Percentiles rank a stretch among this genome's conserved stretches.
Conservation (phyloP, 2,329 filamentous ascomycete genomes). For the Exophiala mesophila region DNA sequence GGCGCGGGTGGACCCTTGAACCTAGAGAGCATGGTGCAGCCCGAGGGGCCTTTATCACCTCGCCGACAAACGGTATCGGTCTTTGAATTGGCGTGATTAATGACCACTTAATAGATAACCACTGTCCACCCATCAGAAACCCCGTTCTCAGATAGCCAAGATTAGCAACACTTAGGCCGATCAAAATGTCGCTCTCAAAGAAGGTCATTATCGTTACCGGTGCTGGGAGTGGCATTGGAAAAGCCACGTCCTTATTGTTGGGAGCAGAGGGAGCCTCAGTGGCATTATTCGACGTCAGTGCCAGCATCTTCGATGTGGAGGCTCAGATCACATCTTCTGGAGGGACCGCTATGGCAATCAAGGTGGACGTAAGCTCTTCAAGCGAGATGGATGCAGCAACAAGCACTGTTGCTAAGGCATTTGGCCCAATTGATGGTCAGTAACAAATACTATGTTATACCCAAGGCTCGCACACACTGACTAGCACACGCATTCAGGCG, state of each 20-base stretch:
- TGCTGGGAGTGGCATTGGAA: constrained; percentile 45
- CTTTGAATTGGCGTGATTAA: too few relatives aligned
- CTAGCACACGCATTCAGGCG: too few relatives aligned
- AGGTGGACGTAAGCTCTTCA: constrained; percentile 8
- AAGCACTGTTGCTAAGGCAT: constrained; percentile 5
- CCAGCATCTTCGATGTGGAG: constrained; percentile 8
- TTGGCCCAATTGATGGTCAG: constrained; percentile 9
- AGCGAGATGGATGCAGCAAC: constrained; percentile 5
- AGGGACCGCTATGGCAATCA: constrained; percentile 7
- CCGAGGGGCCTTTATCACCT: too few relatives aligned
- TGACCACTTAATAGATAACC: too few relatives aligned
- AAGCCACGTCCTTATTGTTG: constrained; percentile 44
- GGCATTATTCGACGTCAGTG: constrained; percentile 28
- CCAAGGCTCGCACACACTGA: too few relatives aligned
- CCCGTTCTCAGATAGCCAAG: too few relatives aligned
- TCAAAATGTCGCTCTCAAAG: constrained; percentile 4
- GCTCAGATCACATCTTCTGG: constrained; percentile 6
- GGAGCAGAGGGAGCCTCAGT: constrained; percentile 42
- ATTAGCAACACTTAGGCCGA: too few relatives aligned
- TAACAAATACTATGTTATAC: too few relatives aligned
- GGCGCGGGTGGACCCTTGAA: too few relatives aligned
- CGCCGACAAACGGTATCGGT: too few relatives aligned
- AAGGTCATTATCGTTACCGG: constrained; percentile 15
- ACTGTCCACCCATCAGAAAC: too few relatives aligned
- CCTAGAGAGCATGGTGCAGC: too few relatives aligned